These are phyloP conservation scores for Fusarium buxicola DNA, from an alignment of 2,329 filamentous ascomycete species.

Conservation along the genomic window DNA sequence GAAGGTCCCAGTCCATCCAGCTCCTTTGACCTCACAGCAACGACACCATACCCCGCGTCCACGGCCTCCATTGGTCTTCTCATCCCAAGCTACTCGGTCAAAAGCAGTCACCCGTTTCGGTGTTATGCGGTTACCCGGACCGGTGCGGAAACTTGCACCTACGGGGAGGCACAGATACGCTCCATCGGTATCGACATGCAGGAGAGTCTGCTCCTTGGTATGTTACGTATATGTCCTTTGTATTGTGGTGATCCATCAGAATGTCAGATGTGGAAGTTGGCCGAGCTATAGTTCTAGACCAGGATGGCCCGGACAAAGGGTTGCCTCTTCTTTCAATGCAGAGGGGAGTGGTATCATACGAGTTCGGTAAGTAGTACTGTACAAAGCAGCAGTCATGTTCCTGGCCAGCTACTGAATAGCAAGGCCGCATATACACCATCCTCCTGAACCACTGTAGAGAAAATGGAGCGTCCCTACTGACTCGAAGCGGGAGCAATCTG, in stretches of 20 bases:
- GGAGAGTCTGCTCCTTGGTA: not conserved
- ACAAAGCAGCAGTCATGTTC: constrained; percentile 2
- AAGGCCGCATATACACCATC: constrained; percentile 16
- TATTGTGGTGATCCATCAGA: constrained; percentile 25
- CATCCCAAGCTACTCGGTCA: too few species aligned
- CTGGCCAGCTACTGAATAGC: constrained; percentile 14
- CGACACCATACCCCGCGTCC: too few species aligned
- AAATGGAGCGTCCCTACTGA: not conserved
- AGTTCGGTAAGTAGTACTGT: too few species aligned
- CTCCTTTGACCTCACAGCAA: too few species aligned
- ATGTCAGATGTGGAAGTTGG: constrained; percentile 6
- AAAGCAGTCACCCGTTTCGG: constrained; percentile 16
- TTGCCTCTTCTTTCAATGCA: not conserved
- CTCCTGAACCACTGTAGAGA: constrained; percentile 14
- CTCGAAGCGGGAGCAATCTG: constrained; percentile 12
- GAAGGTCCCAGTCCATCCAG: too few species aligned
- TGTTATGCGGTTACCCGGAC: constrained; percentile 17
- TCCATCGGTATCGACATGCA: constrained; percentile 30
- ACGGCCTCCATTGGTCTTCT: too few species aligned
- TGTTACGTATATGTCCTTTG: not conserved
- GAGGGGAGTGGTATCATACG: not conserved
- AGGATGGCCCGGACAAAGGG: not conserved
- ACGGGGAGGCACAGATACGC: constrained; percentile 9
- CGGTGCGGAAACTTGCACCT: constrained; percentile 11
- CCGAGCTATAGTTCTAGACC: constrained; percentile 4